These are phyloP conservation scores for Lactarius tabidus DNA, from an alignment of 768 basidiomycete genomes.

Conservation along the genomic window DNA sequence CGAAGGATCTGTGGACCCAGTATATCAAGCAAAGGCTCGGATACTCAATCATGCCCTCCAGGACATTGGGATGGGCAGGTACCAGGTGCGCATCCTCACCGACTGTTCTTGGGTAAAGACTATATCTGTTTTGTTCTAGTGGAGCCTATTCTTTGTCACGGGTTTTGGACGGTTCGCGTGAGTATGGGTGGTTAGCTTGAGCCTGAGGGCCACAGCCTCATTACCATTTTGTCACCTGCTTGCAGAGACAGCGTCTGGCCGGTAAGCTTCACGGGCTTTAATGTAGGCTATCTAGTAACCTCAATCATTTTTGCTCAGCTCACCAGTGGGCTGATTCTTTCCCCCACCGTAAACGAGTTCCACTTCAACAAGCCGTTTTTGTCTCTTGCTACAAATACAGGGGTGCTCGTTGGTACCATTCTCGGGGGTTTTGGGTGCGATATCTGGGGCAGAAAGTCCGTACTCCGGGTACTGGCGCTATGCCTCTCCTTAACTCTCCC, in stretches of 20 bases:
- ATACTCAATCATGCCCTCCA: conserved; percentile 59
- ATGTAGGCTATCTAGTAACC: neutral
- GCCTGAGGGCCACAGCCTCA: neutral
- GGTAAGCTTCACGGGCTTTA: conserved; percentile 35
- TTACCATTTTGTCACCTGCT: neutral
- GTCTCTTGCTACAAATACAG: conserved; percentile 49
- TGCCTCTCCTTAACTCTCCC: no score
- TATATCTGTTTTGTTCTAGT: conserved; percentile 36
- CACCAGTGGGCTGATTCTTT: conserved; percentile 42
- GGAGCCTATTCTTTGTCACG: conserved; percentile 58
- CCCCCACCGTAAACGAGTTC: conserved; percentile 48
- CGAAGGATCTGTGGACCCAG: conserved; percentile 43
- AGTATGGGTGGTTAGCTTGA: conserved; percentile 29
- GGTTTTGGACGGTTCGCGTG: conserved; percentile 78
- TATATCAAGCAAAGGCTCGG: conserved; percentile 55
- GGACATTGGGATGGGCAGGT: conserved; percentile 68
- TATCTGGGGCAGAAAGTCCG: conserved; percentile 47
- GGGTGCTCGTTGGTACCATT: conserved; percentile 48
- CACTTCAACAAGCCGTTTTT: conserved; percentile 45
- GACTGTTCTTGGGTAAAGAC: neutral
- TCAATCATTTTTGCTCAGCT: conserved; percentile 30
- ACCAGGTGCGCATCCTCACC: conserved; percentile 43
- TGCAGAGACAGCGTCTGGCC: conserved; percentile 70
- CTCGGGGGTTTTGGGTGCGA: conserved; percentile 49
- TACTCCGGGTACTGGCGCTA: neutral